Conservation (phyloP, 2,329 filamentous ascomycete genomes). For the Alternaria infectoria region DNA sequence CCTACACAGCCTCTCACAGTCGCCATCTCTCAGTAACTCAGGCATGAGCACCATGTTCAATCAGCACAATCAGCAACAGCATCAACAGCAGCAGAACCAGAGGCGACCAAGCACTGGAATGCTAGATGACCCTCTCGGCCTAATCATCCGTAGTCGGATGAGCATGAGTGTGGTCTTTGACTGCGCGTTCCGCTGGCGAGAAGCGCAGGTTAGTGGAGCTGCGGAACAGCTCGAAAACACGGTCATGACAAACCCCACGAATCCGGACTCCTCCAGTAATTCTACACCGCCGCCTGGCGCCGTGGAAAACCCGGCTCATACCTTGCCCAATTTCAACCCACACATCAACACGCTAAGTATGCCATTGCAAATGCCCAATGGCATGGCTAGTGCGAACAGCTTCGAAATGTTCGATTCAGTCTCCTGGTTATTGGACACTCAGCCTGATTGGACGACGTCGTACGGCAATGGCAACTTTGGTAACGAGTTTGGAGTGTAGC, state of each 20-base stretch:
- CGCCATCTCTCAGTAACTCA: conserved; percentile 42
- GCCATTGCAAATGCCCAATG: conserved; percentile 67
- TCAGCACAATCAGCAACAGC: conserved; percentile 29
- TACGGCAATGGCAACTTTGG: conserved; percentile 37
- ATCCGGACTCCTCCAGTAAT: conserved; percentile 74
- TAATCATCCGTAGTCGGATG: conserved; percentile 82
- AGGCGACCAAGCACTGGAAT: conserved; percentile 37
- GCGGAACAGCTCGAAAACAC: conserved; percentile 62
- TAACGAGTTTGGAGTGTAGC: conserved; percentile 42
- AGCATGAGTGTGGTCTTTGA: conserved; percentile 87
- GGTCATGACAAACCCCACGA: conserved; percentile 85
- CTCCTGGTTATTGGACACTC: conserved; percentile 92
- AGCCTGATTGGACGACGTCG: conserved; percentile 39
- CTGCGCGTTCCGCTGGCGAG: conserved; percentile 84
- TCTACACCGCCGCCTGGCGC: conserved; percentile 62
- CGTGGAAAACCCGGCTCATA: conserved; percentile 42
- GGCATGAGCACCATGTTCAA: conserved; percentile 44
- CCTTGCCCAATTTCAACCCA: conserved; percentile 45
- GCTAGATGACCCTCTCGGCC: conserved; percentile 73
- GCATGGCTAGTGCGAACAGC: conserved; percentile 49
- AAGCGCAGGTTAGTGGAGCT: conserved; percentile 61
- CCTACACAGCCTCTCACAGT: conserved; percentile 47
- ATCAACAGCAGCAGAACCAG: conserved; percentile 26
- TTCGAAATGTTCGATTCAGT: conserved; percentile 85
- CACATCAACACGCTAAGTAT: conserved; percentile 51